phyloP scores from a whole-genome alignment of 1,139 yeast genomes.

The Nadsonia starkeyi-henricii region DNA sequence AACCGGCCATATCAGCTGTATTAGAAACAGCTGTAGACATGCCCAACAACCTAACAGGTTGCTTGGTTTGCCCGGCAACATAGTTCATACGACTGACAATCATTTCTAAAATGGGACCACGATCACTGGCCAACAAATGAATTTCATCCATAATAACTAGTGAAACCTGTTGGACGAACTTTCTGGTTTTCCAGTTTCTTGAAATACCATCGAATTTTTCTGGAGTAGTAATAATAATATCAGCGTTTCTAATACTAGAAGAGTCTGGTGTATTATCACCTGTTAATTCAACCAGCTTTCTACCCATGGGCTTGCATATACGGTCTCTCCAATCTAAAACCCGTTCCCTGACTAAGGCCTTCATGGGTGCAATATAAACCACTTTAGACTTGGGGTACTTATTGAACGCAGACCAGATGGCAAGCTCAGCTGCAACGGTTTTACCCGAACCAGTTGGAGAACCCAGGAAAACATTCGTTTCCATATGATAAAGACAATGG shows the following conservation, averaged over 20 bases:
- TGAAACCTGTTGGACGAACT: slow-evolving; percentile 82
- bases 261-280: slow-evolving; percentile 95
- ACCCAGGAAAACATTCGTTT: slow-evolving; percentile 78
- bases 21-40: slow-evolving; percentile 97
- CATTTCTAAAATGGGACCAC: slow-evolving; percentile 97
- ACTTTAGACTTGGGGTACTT: slow-evolving; percentile 71
- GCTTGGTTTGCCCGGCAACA: slow-evolving; percentile 60
- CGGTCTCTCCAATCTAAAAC: slow-evolving; percentile 88
- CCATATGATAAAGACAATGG: slow-evolving; percentile 70
- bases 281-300: slow-evolving; percentile 71
- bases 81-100: slow-evolving; percentile 97
- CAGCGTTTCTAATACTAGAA: slow-evolving; percentile 72
- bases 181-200: slow-evolving; percentile 94
- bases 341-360: slow-evolving; percentile 90
- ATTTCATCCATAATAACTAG: slow-evolving; percentile 96
- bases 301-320: slow-evolving; percentile 33
- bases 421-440: slow-evolving; percentile 92
- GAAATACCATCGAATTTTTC: slow-evolving; percentile 98
- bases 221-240: slow-evolving; percentile 90
- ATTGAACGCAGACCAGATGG: slow-evolving; percentile 89
- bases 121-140: slow-evolving; percentile 89
- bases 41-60: slow-evolving; percentile 72
- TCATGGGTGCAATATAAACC: slow-evolving; percentile 98
- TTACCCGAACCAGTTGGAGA: slow-evolving; percentile 99
- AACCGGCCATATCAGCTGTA: slow-evolving; percentile 95